Evolutionary conservation across 345 rosid species (phyloP).

Genomic region (Salix suchowensis): DNA sequence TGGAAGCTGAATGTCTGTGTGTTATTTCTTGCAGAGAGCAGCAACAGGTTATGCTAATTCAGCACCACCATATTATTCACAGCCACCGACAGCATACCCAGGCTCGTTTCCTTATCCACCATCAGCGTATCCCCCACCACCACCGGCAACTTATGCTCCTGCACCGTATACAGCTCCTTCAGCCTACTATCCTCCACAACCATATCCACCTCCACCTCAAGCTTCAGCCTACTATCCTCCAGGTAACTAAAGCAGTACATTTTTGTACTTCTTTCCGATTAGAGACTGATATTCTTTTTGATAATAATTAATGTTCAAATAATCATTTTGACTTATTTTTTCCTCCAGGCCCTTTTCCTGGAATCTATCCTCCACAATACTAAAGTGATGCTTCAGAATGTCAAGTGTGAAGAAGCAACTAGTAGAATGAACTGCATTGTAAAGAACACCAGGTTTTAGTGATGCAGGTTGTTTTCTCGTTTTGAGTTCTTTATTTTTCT

Average conservation of each 20-base stretch:
- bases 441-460: not conserved
- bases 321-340: not conserved
- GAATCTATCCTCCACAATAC: constrained; percentile 53
- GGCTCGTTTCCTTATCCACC: constrained; percentile 22
- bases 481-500: not conserved
- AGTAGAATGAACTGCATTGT: not conserved
- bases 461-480: not conserved
- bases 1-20: not conserved
- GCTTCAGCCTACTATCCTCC: constrained; percentile 51
- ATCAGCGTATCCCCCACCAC: constrained; percentile 26
- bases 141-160: constrained; percentile 17
- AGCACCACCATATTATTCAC: constrained; percentile 38
- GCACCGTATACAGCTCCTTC: constrained; percentile 20
- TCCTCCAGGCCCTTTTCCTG: constrained; percentile 49
- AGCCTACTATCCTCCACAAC: constrained; percentile 27
- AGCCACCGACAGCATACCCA: constrained; percentile 20
- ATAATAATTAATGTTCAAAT: not conserved
- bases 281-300: not conserved
- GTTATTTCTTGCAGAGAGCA: constrained; percentile 40
- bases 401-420: not conserved
- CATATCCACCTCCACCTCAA: constrained; percentile 29
- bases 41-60: constrained; percentile 31
- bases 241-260: constrained; percentile 21
- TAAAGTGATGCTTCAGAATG: constrained; percentile 17
- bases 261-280: not conserved